Percentiles rank a stretch among this genome's conserved stretches.
These are phyloP conservation scores for Cordyceps fumosorosea DNA, from an alignment of 2,329 filamentous ascomycete genomes.

Conservation along the genomic window DNA sequence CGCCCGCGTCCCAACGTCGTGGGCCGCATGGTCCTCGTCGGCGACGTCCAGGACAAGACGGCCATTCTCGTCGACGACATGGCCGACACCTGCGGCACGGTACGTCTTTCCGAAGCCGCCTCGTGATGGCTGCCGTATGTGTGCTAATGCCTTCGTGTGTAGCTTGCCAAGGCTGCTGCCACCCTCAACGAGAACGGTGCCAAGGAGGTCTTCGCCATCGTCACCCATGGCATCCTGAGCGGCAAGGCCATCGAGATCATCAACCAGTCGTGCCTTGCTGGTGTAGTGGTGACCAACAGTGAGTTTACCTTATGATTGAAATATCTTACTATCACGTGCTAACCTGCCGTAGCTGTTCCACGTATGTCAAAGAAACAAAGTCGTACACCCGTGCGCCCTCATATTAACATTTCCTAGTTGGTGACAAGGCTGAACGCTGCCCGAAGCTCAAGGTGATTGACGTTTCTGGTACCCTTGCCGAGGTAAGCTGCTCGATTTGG, in stretches of 20 bases:
- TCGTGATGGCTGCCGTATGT: not conserved
- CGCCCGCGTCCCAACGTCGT: slow-evolving; percentile 81
- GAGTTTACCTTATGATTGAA: slow-evolving; percentile 19
- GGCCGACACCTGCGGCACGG: slow-evolving; percentile 89
- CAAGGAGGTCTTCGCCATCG: slow-evolving; percentile 83
- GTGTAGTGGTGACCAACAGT: slow-evolving; percentile 85
- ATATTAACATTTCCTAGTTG: slow-evolving; percentile 33
- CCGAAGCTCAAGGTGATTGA: slow-evolving; percentile 84
- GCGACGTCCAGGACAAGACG: slow-evolving; percentile 82
- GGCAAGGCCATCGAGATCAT: slow-evolving; percentile 83
- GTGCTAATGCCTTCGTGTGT: slow-evolving; percentile 12
- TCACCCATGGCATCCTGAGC: slow-evolving; percentile 87
- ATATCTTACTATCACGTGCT: slow-evolving; percentile 15
- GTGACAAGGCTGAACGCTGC: slow-evolving; percentile 73
- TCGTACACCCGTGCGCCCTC: not conserved
- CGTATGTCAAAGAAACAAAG: slow-evolving; percentile 17
- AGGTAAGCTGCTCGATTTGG: slow-evolving; percentile 27
- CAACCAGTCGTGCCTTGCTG: slow-evolving; percentile 68
- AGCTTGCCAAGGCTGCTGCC: slow-evolving; percentile 72
- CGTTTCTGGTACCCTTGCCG: slow-evolving; percentile 76
- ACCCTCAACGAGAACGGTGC: slow-evolving; percentile 84
- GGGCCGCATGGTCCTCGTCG: slow-evolving; percentile 88
- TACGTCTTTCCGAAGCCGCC: slow-evolving; percentile 17
- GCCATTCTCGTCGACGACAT: slow-evolving; percentile 97
- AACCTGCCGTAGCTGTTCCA: slow-evolving; percentile 29